phyloP scores from a whole-genome alignment of 1,284 basidiomycete species.

The Ustilago xerochloae region DNA sequence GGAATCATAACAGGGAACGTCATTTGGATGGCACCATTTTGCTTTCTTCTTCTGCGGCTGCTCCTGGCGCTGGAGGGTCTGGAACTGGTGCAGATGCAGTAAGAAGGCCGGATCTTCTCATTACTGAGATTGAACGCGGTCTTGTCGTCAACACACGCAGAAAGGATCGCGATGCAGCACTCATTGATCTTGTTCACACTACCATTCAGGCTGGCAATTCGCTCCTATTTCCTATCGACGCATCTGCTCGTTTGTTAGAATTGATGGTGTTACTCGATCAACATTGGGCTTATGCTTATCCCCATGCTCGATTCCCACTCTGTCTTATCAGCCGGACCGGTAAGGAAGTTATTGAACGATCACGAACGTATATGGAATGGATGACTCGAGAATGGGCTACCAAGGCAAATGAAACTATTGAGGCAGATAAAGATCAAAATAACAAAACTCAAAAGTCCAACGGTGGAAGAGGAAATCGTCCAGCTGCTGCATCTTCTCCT shows the following conservation, averaged over 20 bases:
- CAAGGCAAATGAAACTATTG: constrained; percentile 45
- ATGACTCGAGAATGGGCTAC: constrained; percentile 85
- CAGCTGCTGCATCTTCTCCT: constrained; percentile 39
- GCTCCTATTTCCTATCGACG: constrained; percentile 92
- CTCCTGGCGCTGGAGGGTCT: constrained; percentile 28
- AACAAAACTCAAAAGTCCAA: background rate
- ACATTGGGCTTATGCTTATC: constrained; percentile 90
- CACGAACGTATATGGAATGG: constrained; percentile 98
- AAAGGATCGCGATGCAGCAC: constrained; percentile 85
- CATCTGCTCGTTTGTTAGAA: constrained; percentile 91
- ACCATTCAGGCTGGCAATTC: constrained; percentile 81
- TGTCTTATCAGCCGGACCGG: constrained; percentile 91
- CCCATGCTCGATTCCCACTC: constrained; percentile 73
- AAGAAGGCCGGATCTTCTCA: constrained; percentile 74
- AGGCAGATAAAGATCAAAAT: constrained; percentile 29
- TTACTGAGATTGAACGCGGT: constrained; percentile 86
- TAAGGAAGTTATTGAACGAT: constrained; percentile 92
- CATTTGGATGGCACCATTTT: constrained; percentile 92
- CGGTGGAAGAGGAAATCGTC: constrained; percentile 2
- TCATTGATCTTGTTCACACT: constrained; percentile 77
- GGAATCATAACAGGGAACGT: constrained; percentile 96
- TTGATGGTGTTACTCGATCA: constrained; percentile 94
- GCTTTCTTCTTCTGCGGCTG: constrained; percentile 47
- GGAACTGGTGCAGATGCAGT: constrained; percentile 51
- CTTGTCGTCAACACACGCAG: constrained; percentile 84